These are phyloP conservation scores for Alopecurus myosuroides DNA, from an alignment of 176 grass and related monocot genomes.

Conservation along the genomic window DNA sequence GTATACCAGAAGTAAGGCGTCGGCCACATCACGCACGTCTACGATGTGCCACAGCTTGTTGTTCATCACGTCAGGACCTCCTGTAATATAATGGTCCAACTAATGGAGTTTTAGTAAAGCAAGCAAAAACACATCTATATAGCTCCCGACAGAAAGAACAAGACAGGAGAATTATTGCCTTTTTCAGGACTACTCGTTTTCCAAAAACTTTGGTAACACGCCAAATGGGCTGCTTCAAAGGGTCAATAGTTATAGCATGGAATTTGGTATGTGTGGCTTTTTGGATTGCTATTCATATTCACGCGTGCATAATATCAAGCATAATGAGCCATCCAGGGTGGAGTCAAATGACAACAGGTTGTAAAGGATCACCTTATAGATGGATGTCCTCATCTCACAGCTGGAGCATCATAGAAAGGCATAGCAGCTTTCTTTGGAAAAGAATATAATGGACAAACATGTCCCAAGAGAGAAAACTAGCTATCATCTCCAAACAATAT, in stretches of 20 bases:
- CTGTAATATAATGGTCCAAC: slow-evolving; percentile 1
- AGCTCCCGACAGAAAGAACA: neutral
- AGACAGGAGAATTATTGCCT: neutral
- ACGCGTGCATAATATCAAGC: neutral
- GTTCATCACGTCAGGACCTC: slow-evolving; percentile 21
- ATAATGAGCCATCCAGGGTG: neutral
- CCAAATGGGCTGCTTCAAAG: neutral
- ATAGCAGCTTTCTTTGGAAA: neutral
- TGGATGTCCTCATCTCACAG: neutral
- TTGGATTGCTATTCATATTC: neutral
- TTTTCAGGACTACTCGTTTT: neutral
- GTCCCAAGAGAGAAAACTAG: neutral
- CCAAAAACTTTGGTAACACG: neutral
- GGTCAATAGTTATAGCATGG: neutral
- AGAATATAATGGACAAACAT: neutral
- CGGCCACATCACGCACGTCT: slow-evolving; percentile 51
- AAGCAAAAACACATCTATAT: neutral
- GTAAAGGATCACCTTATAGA: slow-evolving; percentile 5
- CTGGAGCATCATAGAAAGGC: slow-evolving; percentile 16
- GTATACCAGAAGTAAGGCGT: slow-evolving; percentile 43
- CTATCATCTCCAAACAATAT: neutral
- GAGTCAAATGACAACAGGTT: slow-evolving; percentile 12
- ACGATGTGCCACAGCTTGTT: slow-evolving; percentile 41
- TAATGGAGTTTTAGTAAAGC: neutral
- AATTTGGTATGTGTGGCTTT: neutral